Evolutionary conservation across 1,284 basidiomycete genomes (phyloP), one percentile per base, ranked within the genome.

Genomic region (Boletus albobrunnescens): DNA sequence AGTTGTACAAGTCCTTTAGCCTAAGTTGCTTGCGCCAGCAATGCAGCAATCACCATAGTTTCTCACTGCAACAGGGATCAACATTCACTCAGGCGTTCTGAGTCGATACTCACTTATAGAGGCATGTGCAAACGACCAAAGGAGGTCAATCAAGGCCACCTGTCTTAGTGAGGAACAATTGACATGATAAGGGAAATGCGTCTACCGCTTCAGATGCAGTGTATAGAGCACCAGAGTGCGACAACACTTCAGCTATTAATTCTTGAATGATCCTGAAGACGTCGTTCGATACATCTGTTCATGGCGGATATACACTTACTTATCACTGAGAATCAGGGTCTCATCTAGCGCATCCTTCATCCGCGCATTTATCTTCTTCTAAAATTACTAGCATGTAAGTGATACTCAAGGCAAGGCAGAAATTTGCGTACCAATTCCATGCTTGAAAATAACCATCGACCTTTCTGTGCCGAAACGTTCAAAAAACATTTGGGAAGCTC

Each of bases 281-380:
- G 23, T 46, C 19, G 17, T 36, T 41, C 23, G 43, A 31, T 22
- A 33, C 39, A 36, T 36, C 17, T 3, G 8, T 11, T 10, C 17
- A 27, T 6, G 6, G 23, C 33, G 10, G 27, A 39, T 10, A 13
- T 14, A 41, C 7, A 59, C 71, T 22, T 55, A 83, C 79, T 81
- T 80, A 48, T 91, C 82, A 56, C 92, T 94, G 41, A 96, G 70
- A 31, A 88, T 74, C 49, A 94, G 70, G 0, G 89, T 81, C 63
- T 93, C 91, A 49, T 91, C 87, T 19, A 92, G 67, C 0, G 87
- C 84, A 58, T 92, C 89, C 57, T 86, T 86, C 79, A 91, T 84
- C 44, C 89, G 71, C 0, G 87, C 83, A 58, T 92, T 92, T 67
- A 88, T 73, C 61, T 92, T 91, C 64, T 90, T 90, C 87, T 53